These are phyloP conservation scores for Suillus hirtellus DNA, from an alignment of 768 basidiomycete species.

Conservation along the genomic window DNA sequence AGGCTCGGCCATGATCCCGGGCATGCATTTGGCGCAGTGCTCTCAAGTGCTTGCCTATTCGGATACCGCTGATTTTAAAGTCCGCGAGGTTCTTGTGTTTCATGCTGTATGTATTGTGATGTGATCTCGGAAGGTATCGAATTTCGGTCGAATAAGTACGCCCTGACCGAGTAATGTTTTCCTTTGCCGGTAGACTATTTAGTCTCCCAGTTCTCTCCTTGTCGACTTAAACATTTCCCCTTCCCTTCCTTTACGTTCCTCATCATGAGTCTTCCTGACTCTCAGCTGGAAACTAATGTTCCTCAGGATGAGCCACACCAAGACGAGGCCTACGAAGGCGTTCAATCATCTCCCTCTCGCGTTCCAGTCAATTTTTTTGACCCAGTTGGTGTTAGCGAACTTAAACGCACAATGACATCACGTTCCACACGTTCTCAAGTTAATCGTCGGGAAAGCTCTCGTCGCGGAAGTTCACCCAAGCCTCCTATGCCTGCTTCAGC, in stretches of 20 bases:
- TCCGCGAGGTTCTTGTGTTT: constrained; percentile 1
- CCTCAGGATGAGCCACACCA: background rate
- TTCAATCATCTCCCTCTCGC: constrained; percentile 12
- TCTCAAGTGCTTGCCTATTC: background rate
- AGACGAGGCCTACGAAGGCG: too few species aligned
- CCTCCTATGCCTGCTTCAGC: background rate
- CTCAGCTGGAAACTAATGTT: background rate
- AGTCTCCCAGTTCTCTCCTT: background rate
- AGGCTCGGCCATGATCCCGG: background rate
- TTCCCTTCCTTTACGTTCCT: background rate
- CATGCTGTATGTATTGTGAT: background rate
- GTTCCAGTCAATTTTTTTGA: constrained; percentile 52
- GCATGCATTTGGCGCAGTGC: background rate
- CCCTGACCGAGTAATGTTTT: background rate
- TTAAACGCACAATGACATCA: constrained; percentile 33
- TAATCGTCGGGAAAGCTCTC: background rate
- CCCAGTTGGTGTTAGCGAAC: constrained; percentile 42
- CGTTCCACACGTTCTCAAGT: constrained; percentile 6
- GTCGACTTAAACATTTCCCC: background rate
- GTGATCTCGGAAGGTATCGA: background rate
- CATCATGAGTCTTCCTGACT: background rate
- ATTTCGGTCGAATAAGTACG: background rate
- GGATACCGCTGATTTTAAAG: background rate
- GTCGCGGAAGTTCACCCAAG: background rate
- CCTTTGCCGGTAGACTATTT: background rate